phyloP scores from a whole-genome alignment of 352 stramenopile genomes.

The Globisporangium spinosum region DNA sequence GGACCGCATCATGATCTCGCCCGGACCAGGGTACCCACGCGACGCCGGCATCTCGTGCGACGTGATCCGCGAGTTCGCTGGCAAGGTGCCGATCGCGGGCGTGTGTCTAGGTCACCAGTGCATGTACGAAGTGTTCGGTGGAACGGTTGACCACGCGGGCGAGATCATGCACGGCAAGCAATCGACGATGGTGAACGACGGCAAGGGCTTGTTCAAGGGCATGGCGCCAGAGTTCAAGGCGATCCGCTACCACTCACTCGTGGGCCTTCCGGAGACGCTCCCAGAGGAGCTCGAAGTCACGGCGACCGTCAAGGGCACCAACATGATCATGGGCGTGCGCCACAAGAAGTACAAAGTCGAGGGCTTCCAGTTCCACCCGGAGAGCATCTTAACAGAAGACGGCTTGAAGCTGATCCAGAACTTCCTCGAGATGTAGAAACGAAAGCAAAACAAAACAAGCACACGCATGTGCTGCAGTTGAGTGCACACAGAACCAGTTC shows the following conservation, averaged over 20 bases:
- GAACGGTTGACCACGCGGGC: conserved; percentile 77
- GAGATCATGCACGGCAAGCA: conserved; percentile 89
- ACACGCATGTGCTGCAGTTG: background rate
- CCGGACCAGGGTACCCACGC: conserved; percentile 75
- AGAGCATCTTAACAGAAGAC: conserved; percentile 84
- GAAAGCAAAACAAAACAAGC: background rate
- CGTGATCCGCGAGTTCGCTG: conserved; percentile 78
- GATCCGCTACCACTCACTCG: conserved; percentile 87
- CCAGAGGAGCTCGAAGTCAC: conserved; percentile 77
- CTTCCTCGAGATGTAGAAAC: conserved; percentile 80
- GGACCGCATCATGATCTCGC: conserved; percentile 88
- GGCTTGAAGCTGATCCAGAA: conserved; percentile 84
- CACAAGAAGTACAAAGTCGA: conserved; percentile 87
- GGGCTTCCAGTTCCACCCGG: conserved; percentile 87
- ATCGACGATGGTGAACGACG: conserved; percentile 80
- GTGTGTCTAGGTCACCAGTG: conserved; percentile 84
- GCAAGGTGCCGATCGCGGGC: conserved; percentile 79
- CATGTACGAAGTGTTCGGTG: conserved; percentile 88
- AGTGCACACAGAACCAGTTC: background rate
- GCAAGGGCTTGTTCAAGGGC: conserved; percentile 81
- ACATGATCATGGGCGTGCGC: conserved; percentile 89
- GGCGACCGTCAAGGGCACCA: conserved; percentile 70
- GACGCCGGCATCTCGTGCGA: conserved; percentile 82
- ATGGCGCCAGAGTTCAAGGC: conserved; percentile 76
- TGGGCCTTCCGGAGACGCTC: conserved; percentile 77